These are phyloP conservation scores for Edaphochlamys debaryana DNA, from an alignment of 139 green algal species.

Conservation along the genomic window DNA sequence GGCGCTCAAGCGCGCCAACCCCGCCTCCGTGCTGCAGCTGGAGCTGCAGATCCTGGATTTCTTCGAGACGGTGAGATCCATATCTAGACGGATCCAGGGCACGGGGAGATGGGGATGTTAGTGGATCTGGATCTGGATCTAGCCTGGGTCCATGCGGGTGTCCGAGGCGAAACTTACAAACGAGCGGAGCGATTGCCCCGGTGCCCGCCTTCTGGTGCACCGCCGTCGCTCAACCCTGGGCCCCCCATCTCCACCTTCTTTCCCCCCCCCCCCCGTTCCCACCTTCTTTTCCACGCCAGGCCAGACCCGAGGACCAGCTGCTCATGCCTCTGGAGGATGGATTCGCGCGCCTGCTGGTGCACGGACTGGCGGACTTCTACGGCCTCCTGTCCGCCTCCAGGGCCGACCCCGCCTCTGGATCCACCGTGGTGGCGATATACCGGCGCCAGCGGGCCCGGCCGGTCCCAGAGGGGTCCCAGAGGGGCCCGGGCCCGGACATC, in stretches of 20 bases:
- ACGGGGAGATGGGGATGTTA: background rate
- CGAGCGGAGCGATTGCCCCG: too few species aligned
- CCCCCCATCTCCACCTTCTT: too few species aligned
- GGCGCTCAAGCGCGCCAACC: conserved; percentile 55
- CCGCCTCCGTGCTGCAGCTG: conserved; percentile 57
- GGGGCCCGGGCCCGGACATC: background rate
- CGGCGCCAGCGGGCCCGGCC: background rate
- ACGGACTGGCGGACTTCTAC: conserved; percentile 67
- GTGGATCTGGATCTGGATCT: too few species aligned
- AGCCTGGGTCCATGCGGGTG: too few species aligned
- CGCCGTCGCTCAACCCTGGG: too few species aligned
- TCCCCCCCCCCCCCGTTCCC: background rate
- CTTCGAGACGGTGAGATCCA: conserved; percentile 40
- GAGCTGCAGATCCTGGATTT: conserved; percentile 58
- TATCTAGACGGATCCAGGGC: too few species aligned
- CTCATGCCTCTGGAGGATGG: conserved; percentile 36
- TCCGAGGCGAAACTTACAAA: too few species aligned
- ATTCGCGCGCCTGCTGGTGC: conserved; percentile 53
- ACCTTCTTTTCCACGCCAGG: background rate
- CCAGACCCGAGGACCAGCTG: too few species aligned
- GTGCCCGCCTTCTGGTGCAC: too few species aligned
- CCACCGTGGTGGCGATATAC: background rate
- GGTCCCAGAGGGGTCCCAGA: background rate
- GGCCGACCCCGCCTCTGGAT: background rate
- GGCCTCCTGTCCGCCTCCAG: conserved; percentile 41